Conservation (phyloP, 2,329 filamentous ascomycete species). For the Orbilia ellipsospora region DNA sequence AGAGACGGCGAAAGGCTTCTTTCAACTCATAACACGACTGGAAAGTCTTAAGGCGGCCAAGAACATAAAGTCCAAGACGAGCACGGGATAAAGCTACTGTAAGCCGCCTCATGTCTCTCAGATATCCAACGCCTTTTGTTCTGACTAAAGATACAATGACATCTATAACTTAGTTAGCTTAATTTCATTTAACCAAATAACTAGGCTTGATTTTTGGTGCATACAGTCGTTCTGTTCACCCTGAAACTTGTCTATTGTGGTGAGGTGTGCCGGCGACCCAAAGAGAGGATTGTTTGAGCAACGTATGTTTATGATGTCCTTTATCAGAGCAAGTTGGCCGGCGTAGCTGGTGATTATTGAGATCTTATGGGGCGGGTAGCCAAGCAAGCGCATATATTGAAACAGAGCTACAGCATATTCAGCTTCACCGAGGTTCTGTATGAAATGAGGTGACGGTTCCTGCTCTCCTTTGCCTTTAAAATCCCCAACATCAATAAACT, state of each 20-base stretch:
- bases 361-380: constrained; percentile 85
- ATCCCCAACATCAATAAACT: constrained; percentile 94
- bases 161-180: constrained; percentile 67
- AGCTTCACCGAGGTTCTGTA: constrained; percentile 95
- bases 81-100: constrained; percentile 95
- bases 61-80: constrained; percentile 87
- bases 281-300: constrained; percentile 87
- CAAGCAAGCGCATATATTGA: constrained; percentile 96
- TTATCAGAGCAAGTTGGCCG: constrained; percentile 87
- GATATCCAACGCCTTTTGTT: constrained; percentile 87
- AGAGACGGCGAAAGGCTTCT: constrained; percentile 82
- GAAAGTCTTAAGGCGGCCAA: constrained; percentile 88
- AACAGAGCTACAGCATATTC: constrained; percentile 96
- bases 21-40: constrained; percentile 88
- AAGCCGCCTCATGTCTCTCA: constrained; percentile 90
- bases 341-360: constrained; percentile 93
- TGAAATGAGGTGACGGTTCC: constrained; percentile 91
- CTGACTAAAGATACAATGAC: constrained; percentile 93
- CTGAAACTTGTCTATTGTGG: constrained; percentile 98
- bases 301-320: constrained; percentile 83
- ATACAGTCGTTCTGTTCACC: constrained; percentile 98
- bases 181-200: neutral
- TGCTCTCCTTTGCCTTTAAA: constrained; percentile 91
- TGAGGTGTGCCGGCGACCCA: constrained; percentile 86
- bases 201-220: constrained; percentile 61